Evolutionary conservation across 1,139 yeast genomes (phyloP).

Genomic region (Maudiozyma humilis): DNA sequence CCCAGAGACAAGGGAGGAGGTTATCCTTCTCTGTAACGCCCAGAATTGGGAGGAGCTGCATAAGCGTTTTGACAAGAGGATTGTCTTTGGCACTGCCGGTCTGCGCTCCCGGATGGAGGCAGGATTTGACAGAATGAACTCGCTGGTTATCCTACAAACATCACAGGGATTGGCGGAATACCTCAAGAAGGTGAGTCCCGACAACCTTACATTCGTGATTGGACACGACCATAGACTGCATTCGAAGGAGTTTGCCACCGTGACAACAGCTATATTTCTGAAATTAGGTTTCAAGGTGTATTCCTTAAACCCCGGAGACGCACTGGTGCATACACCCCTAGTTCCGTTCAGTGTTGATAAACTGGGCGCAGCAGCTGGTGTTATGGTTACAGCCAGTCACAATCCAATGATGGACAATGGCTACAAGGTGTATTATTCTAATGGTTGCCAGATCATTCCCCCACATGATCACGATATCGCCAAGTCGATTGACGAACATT

Average conservation of each 20-base stretch:
- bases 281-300: slow-evolving; percentile 62
- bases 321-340: slow-evolving; percentile 72
- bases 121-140: slow-evolving; percentile 84
- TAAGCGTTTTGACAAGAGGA: slow-evolving; percentile 41
- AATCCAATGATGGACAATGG: slow-evolving; percentile 93
- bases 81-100: slow-evolving; percentile 92
- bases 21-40: slow-evolving; percentile 38
- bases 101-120: slow-evolving; percentile 82
- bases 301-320: slow-evolving; percentile 44
- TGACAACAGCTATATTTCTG: slow-evolving; percentile 69
- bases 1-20: slow-evolving; percentile 48
- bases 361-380: slow-evolving; percentile 63
- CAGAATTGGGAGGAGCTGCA: slow-evolving; percentile 42
- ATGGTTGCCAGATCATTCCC: slow-evolving; percentile 93
- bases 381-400: slow-evolving; percentile 95
- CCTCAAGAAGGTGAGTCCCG: slow-evolving; percentile 34
- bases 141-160: slow-evolving; percentile 82
- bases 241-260: slow-evolving; percentile 69
- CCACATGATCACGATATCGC: slow-evolving; percentile 81
- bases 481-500: slow-evolving; percentile 46
- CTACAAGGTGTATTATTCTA: slow-evolving; percentile 84
- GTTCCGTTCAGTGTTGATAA: slow-evolving; percentile 81
- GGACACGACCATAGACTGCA: slow-evolving; percentile 90
- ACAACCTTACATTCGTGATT: slow-evolving; percentile 51
- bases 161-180: slow-evolving; percentile 82